phyloP scores from a whole-genome alignment of 148 eudicot genomes.

The Spergularia marina region DNA sequence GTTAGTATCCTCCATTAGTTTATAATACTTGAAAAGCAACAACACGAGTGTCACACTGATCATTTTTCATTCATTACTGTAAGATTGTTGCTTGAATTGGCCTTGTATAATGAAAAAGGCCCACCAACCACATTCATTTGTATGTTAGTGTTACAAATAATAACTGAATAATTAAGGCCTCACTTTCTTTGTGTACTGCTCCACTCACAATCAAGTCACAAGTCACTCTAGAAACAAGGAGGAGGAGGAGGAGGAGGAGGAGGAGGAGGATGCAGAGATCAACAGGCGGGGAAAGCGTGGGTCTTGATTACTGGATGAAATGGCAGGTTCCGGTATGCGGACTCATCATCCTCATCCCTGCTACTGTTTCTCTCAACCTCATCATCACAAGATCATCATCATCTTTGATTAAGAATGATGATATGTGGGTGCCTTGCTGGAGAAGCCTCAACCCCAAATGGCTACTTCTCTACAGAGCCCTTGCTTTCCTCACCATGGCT shows the following conservation, averaged over 20 bases:
- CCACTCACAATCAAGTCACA: too few species aligned
- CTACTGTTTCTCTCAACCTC: conserved; percentile 26
- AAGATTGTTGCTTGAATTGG: too few species aligned
- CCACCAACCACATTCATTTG: too few species aligned
- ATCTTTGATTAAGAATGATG: conserved; percentile 3
- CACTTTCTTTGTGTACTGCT: too few species aligned
- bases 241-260: too few species aligned
- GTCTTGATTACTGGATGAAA: conserved; percentile 55
- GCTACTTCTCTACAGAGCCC: conserved; percentile 61
- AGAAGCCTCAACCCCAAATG: conserved; percentile 55
- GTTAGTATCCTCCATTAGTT: too few species aligned
- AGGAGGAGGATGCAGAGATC: conserved; percentile 20
- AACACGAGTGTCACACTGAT: too few species aligned
- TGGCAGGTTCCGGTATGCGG: conserved; percentile 76
- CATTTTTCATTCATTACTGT: too few species aligned
- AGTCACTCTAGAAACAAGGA: not conserved
- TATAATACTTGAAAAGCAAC: too few species aligned
- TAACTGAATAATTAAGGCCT: too few species aligned
- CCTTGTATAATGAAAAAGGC: too few species aligned
- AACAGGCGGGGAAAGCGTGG: conserved; percentile 21
- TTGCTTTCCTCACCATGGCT: conserved; percentile 55
- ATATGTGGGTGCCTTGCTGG: conserved; percentile 84
- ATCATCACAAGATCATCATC: conserved; percentile 12
- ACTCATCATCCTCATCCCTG: conserved; percentile 50
- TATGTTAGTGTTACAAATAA: too few species aligned